Evolutionary conservation across 768 basidiomycete species (phyloP), one percentile per base, ranked within the genome.

Genomic region (Termitomyces sp.): DNA sequence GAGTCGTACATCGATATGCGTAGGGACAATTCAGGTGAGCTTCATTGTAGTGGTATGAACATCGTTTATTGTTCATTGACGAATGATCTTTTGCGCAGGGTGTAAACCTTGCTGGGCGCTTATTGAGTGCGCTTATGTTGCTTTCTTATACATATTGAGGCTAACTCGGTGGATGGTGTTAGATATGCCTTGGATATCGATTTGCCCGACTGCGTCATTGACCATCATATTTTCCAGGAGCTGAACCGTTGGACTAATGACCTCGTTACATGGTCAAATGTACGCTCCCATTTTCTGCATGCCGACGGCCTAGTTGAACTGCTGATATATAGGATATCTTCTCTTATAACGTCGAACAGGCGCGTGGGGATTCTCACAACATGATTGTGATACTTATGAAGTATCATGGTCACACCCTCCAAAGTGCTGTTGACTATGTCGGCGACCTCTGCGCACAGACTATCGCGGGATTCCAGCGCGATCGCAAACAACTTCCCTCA

Each of bases 21-120:
- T n/a, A 79, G 89, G 41, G 85, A 91, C 60, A 89, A 87, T 27
- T 87, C 86, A 60, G 89, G 87, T 69, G 60, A 63, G 65, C 66
- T 61, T 46, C 45, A 49, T 56, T 7, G 28, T 6, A 1, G 2
- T 21, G n/a, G n/a, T n/a, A 27, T 19, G 12, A 34, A 11, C 35
- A 25, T 51, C 25, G 17, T 19, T 19, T 40, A 10, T 40, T 19
- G 8, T 4, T 7, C 6, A 8, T 39, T 1, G 8, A 25, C 8
- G 2, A 23, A 35, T 44, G 40, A 40, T 57, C 54, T 55, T 60
- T 19, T 25, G 54, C 48, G n/a, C 39, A 72, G 79, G 78, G 1
- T 89, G 88, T 68, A 89, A 88, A 66, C 81, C 86, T 7, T 85
- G 84, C 67, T 91, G 84, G 82, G 88, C 79, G 14, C 74, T 90